Base-by-base conservation (phyloP, 768 basidiomycete species). In the Lentinus brumalis region DNA sequence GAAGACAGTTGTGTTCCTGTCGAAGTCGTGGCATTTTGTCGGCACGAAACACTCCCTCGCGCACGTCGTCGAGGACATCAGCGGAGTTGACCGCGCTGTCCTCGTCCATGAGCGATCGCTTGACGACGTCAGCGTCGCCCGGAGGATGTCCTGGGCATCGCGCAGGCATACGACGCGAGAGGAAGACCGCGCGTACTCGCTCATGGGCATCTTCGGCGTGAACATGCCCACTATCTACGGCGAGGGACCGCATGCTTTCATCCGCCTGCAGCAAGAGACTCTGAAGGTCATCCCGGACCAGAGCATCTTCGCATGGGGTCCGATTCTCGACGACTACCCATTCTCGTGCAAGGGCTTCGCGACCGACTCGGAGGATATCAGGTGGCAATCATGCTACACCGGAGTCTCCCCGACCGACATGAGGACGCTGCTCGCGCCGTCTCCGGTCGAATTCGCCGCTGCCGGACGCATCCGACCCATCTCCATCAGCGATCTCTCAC, bases 271-370 rank as follows among this genome's bases (percentile, higher is more conserved):
- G 45, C 40, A 52, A n/a, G 59, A 60, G 59, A 50, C 53, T 26
- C 44, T 60, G 14, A 44, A 26, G 38, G 9, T 14, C 35, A 49
- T 53, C 32, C 59, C 59, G n/a, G 59, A 60, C 59, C 60, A 61
- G 50, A 53, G 49, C n/a, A 16, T 61, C 18, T 50, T 61, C 50
- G 55, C 50, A 7, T 61, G 60, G 60, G 60, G 60, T 26, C 35
- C 44, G n/a, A n/a, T 18, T 31, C 18, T 21, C 32, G 44, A 45
- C 15, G 29, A n/a, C 53, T 55, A 31, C 29, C 42, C 41, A 5
- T 41, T n/a, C 53, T 10, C 26, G 4, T 44, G 18, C 29, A 15
- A 16, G 40, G 40, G n/a, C 40, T 41, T 45, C 39, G 11, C 53
- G 3, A 16, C 42, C 4, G 52, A 53, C 21, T 10, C 38, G 35